These are phyloP conservation scores for Cytidiella melzeri DNA, from an alignment of 768 basidiomycete genomes.

Conservation along the genomic window DNA sequence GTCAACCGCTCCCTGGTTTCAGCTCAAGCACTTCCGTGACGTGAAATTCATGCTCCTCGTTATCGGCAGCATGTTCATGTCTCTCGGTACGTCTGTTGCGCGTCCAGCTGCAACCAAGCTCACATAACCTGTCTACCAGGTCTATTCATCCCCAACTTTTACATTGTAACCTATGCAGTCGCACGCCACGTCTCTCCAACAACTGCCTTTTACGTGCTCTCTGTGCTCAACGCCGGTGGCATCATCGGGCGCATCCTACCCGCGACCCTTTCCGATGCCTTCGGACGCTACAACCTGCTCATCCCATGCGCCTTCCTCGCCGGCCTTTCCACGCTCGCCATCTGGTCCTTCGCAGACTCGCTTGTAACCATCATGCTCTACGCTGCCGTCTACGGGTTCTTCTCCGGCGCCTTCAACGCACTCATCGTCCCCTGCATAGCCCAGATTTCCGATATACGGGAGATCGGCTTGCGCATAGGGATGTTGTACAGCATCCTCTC, in stretches of 20 bases:
- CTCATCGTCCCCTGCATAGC: constrained; percentile 63
- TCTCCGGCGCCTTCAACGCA: constrained; percentile 63
- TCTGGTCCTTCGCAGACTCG: constrained; percentile 48
- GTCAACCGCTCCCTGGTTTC: constrained; percentile 17
- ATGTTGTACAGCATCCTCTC: constrained; percentile 60
- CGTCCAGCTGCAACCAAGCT: background rate
- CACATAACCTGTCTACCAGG: constrained; percentile 34
- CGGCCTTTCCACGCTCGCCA: constrained; percentile 49
- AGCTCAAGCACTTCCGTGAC: constrained; percentile 36
- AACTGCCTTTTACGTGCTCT: constrained; percentile 49
- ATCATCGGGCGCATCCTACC: constrained; percentile 60
- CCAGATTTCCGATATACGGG: constrained; percentile 52
- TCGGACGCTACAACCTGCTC: constrained; percentile 66
- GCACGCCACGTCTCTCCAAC: constrained; percentile 31
- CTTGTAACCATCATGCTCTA: constrained; percentile 44
- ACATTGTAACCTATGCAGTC: constrained; percentile 54
- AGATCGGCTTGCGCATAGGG: constrained; percentile 61
- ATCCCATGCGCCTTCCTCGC: constrained; percentile 56
- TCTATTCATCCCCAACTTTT: constrained; percentile 68
- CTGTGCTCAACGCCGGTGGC: constrained; percentile 65
- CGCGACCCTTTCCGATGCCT: constrained; percentile 54
- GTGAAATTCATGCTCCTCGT: constrained; percentile 45
- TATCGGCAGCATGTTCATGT: constrained; percentile 49
- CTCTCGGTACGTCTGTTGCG: constrained; percentile 39
- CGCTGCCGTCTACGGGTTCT: constrained; percentile 53